Conservation (phyloP, 75 land plant species). For the Pinus albicaulis region DNA sequence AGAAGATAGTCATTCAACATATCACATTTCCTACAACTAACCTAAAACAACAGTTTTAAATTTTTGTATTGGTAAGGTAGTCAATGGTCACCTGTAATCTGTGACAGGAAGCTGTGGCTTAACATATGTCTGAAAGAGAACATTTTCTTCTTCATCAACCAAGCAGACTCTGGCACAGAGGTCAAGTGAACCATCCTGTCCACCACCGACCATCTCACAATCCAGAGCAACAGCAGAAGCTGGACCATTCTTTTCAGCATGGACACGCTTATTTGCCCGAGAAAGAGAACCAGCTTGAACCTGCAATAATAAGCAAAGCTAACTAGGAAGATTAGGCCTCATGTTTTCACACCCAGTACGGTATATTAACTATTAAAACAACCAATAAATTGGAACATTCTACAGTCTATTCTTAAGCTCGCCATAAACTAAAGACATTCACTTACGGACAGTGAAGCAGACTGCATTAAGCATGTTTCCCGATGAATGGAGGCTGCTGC, state of each 20-base stretch:
- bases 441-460: constrained; percentile 31
- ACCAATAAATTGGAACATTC: background rate
- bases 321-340: background rate
- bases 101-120: constrained; percentile 65
- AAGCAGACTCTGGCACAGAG: constrained; percentile 79
- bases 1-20: background rate
- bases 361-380: background rate
- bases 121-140: constrained; percentile 65
- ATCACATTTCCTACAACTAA: background rate
- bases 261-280: constrained; percentile 3
- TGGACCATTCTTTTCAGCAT: background rate
- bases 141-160: constrained; percentile 74
- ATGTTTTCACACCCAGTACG: background rate
- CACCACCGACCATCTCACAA: constrained; percentile 95
- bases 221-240: constrained; percentile 49
- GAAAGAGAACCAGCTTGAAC: constrained; percentile 10
- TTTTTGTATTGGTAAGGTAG: background rate
- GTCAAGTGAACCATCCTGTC: constrained; percentile 70
- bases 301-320: background rate
- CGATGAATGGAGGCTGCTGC: constrained; percentile 30
- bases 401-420: constrained; percentile 5
- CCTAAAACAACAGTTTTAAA: background rate
- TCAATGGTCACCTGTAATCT: constrained; percentile 58
- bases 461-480: constrained; percentile 24
- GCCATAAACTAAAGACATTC: background rate